phyloP scores from a whole-genome alignment of 2,329 filamentous ascomycete species.

The Fusarium piperis region DNA sequence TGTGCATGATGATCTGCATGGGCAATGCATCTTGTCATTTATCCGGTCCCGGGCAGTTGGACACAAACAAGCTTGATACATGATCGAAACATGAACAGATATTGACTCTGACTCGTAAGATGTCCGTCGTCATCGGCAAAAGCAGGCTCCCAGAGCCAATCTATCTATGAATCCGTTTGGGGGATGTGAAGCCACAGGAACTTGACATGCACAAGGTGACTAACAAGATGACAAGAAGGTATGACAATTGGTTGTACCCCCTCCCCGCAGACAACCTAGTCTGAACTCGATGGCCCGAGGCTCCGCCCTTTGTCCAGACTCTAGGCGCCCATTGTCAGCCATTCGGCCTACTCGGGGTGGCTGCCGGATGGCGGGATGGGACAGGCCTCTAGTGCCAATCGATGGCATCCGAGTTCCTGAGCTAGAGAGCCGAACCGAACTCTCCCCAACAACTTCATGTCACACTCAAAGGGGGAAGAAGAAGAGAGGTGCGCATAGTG shows the following conservation, averaged over 20 bases:
- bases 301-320: conserved; percentile 10
- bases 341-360: conserved; percentile 12
- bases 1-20: conserved; percentile 40
- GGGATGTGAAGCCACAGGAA: neutral
- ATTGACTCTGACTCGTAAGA: neutral
- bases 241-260: neutral
- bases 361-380: conserved; percentile 29
- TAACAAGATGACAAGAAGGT: neutral
- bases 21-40: conserved; percentile 12
- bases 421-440: neutral
- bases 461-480: neutral
- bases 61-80: neutral
- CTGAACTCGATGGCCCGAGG: conserved; percentile 1
- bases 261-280: neutral
- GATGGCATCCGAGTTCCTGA: conserved; percentile 1
- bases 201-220: neutral
- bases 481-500: neutral
- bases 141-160: neutral
- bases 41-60: neutral
- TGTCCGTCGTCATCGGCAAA: neutral
- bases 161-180: neutral
- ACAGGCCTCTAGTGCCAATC: conserved; percentile 28
- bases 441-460: neutral
- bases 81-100: neutral
- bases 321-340: neutral